Evolutionary conservation across 257 asterid species (phyloP).

Genomic region (Apocynum venetum): DNA sequence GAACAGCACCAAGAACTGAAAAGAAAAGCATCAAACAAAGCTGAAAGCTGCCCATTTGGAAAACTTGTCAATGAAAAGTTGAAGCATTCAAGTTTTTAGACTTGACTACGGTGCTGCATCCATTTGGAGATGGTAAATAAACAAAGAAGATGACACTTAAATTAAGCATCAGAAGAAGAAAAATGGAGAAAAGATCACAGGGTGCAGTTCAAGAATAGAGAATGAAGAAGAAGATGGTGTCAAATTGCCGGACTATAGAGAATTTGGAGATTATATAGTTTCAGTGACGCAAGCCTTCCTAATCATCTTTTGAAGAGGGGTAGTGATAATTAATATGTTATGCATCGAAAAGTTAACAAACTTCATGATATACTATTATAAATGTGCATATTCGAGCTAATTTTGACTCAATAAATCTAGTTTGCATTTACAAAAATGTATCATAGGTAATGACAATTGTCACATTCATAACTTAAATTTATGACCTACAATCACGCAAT

Average conservation of each 20-base stretch:
- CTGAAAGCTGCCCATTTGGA: slow-evolving; percentile 39
- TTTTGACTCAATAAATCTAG: too few species aligned
- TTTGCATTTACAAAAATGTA: too few species aligned
- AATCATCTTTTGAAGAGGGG: slow-evolving; percentile 27
- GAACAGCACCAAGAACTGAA: slow-evolving; percentile 23
- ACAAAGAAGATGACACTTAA: slow-evolving; percentile 2
- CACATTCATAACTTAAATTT: too few species aligned
- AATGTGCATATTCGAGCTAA: too few species aligned
- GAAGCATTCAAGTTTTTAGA: neutral
- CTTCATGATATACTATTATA: neutral
- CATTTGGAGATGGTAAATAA: neutral
- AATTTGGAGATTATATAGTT: slow-evolving; percentile 44
- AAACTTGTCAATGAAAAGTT: slow-evolving; percentile 9
- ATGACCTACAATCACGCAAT: too few species aligned
- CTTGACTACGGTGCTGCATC: neutral
- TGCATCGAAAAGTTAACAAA: slow-evolving; percentile 16
- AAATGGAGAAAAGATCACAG: neutral
- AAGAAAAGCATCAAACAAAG: slow-evolving; percentile 40
- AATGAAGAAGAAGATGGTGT: slow-evolving; percentile 14
- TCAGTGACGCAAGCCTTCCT: slow-evolving; percentile 24
- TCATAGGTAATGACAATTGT: too few species aligned
- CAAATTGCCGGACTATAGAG: slow-evolving; percentile 9
- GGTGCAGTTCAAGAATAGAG: slow-evolving; percentile 16
- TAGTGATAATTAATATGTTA: slow-evolving; percentile 8
- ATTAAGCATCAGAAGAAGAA: neutral